phyloP scores from a whole-genome alignment of 345 rosid species.

The Bruguiera gymnorhiza region DNA sequence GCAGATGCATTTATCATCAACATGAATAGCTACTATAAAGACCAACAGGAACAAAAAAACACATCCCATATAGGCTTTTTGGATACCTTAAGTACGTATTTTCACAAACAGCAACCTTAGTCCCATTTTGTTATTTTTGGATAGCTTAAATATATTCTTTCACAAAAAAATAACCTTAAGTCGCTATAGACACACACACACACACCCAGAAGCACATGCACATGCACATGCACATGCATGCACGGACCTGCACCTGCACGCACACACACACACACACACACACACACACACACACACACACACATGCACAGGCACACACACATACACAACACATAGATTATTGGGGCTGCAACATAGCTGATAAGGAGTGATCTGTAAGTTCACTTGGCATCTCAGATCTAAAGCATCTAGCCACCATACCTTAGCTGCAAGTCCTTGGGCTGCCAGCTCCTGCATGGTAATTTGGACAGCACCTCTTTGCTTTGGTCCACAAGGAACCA shows the following conservation, averaged over 20 bases:
- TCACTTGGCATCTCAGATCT: neutral
- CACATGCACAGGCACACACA: no score
- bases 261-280: no score
- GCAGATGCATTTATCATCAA: conserved; percentile 19
- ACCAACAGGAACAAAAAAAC: neutral
- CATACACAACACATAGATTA: no score
- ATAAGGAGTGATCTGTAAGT: neutral
- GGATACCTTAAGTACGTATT: neutral
- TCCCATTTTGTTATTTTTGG: neutral
- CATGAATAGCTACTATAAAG: neutral
- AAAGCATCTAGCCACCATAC: conserved; percentile 31
- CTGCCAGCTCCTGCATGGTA: conserved; percentile 80
- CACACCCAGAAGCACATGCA: no score
- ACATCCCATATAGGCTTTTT: no score
- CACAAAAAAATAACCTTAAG: no score
- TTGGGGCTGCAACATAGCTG: no score
- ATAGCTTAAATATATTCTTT: no score
- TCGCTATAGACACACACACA: no score
- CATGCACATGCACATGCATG: no score
- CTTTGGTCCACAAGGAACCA: conserved; percentile 89
- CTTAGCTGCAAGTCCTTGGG: conserved; percentile 65
- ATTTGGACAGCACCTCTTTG: conserved; percentile 72
- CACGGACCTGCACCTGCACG: no score
- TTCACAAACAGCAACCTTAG: neutral
- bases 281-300: no score